Conservation (phyloP, 306 rosid genomes). For the Casuarina cunninghamiana region DNA sequence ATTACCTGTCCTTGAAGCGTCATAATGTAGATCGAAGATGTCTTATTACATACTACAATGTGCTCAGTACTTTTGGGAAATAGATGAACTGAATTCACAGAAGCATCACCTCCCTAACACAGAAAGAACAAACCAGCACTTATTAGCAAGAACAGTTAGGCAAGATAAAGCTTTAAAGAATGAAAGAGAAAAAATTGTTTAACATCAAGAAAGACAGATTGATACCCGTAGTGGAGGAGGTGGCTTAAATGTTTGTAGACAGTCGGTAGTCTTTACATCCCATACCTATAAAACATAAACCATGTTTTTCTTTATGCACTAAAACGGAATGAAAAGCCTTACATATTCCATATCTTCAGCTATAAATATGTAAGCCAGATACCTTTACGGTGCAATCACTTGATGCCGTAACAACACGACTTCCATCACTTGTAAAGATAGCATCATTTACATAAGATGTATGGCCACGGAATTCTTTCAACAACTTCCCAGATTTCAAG, state of each 20-base stretch:
- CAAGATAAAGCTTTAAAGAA: conserved; percentile 4
- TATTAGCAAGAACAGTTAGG: conserved; percentile 15
- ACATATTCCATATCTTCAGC: background rate
- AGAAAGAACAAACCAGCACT: conserved; percentile 37
- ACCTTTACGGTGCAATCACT: conserved; percentile 99
- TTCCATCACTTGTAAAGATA: conserved; percentile 81
- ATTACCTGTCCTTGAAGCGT: conserved; percentile 98
- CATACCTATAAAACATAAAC: conserved; percentile 62
- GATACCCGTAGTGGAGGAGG: conserved; percentile 94
- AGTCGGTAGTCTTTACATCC: conserved; percentile 87
- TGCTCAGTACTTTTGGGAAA: conserved; percentile 87
- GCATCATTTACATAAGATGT: conserved; percentile 93
- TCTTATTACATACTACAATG: conserved; percentile 88
- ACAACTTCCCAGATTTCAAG: conserved; percentile 86
- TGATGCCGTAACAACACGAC: conserved; percentile 88
- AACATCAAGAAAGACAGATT: conserved; percentile 1
- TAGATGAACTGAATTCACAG: conserved; percentile 93
- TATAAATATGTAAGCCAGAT: conserved; percentile 5
- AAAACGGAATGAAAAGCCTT: background rate
- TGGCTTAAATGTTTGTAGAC: conserved; percentile 94
- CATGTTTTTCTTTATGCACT: conserved; percentile 11
- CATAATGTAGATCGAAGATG: conserved; percentile 94
- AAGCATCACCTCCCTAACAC: conserved; percentile 92
- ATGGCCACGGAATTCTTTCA: conserved; percentile 98
- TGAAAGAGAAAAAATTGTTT: conserved; percentile 17